phyloP scores from a whole-genome alignment of 371 early-diverging fungal species.

The Coemansia sp. region DNA sequence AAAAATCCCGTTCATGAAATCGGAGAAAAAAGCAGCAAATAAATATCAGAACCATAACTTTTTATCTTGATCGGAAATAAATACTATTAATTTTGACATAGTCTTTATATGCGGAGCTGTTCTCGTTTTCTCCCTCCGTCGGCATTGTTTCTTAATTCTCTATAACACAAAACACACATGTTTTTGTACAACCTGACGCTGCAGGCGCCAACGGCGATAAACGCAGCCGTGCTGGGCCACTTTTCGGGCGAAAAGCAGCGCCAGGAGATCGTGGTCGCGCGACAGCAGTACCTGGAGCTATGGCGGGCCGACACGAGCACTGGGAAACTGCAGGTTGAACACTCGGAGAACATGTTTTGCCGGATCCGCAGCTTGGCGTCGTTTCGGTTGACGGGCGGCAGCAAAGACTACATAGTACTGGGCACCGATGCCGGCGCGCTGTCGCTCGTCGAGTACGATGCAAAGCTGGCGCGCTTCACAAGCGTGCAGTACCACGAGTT shows the following conservation, averaged over 20 bases:
- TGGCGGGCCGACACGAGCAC: slow-evolving; percentile 75
- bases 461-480: slow-evolving; percentile 69
- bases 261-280: slow-evolving; percentile 89
- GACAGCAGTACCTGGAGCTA: slow-evolving; percentile 79
- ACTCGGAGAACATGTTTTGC: slow-evolving; percentile 86
- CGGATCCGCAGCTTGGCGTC: slow-evolving; percentile 83
- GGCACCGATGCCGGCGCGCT: slow-evolving; percentile 92
- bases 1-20: no score
- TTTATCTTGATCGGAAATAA: no score
- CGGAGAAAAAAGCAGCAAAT: no score
- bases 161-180: slow-evolving; percentile 56
- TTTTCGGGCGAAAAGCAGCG: slow-evolving; percentile 82
- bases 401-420: slow-evolving; percentile 88
- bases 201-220: slow-evolving; percentile 78
- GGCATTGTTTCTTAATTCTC: no score
- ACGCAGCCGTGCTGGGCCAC: slow-evolving; percentile 82
- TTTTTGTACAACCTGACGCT: slow-evolving; percentile 90
- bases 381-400: slow-evolving; percentile 75
- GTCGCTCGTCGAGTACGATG: slow-evolving; percentile 88
- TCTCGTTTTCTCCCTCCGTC: no score
- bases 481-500: slow-evolving; percentile 91
- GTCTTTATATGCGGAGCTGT: no score
- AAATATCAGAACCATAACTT: no score
- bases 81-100: no score
- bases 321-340: slow-evolving; percentile 75